Evolutionary conservation across 2,329 filamentous ascomycete species (phyloP).

Genomic region (Aspergillus quadricinctus): DNA sequence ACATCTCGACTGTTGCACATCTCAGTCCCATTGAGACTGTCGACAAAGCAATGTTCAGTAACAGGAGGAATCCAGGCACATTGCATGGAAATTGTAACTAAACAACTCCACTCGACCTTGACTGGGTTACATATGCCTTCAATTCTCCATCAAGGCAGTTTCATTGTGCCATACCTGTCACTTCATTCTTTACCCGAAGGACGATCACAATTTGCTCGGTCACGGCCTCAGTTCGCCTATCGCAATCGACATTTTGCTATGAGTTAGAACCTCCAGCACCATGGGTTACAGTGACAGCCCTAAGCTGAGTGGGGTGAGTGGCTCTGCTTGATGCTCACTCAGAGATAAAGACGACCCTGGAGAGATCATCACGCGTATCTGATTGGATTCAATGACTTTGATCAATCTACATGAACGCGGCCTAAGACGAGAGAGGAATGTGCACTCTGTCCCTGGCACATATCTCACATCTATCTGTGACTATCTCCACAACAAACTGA

Average conservation of each 20-base stretch:
- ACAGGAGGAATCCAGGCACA: neutral
- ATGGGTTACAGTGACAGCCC: neutral
- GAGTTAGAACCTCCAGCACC: neutral
- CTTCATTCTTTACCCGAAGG: neutral
- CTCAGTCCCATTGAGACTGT: neutral
- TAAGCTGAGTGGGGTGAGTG: neutral
- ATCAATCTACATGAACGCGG: neutral
- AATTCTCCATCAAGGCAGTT: neutral
- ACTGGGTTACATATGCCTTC: neutral
- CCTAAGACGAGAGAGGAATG: neutral
- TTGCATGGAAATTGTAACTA: neutral
- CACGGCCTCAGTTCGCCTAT: neutral
- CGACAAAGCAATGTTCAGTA: neutral
- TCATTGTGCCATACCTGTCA: neutral
- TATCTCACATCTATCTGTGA: neutral
- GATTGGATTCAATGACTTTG: neutral
- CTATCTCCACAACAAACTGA: neutral
- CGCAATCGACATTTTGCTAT: neutral
- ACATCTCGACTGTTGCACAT: constrained; percentile 2
- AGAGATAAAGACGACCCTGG: neutral
- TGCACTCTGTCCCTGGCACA: neutral
- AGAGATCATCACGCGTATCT: neutral
- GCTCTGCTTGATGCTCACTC: neutral
- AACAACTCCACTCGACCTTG: neutral
- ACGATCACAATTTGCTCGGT: neutral